Percentiles rank a stretch among this genome's conserved stretches.
Conservation (phyloP, 352 stramenopile species). For the Thalassiosira pacifica region DNA sequence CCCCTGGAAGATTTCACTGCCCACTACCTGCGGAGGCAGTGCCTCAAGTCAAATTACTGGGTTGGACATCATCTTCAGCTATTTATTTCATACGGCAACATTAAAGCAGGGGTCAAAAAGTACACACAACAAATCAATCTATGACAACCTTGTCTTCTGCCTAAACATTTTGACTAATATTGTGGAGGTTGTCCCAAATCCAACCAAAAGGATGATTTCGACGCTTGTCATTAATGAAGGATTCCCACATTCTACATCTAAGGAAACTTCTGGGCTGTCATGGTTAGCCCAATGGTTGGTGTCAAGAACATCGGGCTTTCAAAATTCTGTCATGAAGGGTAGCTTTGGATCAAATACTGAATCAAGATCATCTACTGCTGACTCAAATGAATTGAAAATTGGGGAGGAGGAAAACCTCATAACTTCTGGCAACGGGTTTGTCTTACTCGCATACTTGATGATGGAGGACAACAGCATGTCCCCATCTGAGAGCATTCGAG, state of each 20-base stretch:
- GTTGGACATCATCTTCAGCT: slow-evolving; percentile 61
- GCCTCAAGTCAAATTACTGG: slow-evolving; percentile 35
- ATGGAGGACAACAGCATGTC: slow-evolving; percentile 42
- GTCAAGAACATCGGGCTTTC: slow-evolving; percentile 77
- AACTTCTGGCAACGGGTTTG: slow-evolving; percentile 80
- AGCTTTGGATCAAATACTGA: slow-evolving; percentile 58
- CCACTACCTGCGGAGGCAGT: slow-evolving; percentile 18
- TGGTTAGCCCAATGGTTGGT: slow-evolving; percentile 80
- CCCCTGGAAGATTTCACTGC: slow-evolving; percentile 27
- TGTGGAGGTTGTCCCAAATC: slow-evolving; percentile 63
- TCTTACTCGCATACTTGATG: slow-evolving; percentile 83
- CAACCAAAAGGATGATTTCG: slow-evolving; percentile 41
- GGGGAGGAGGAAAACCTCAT: slow-evolving; percentile 80
- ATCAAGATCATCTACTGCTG: slow-evolving; percentile 18
- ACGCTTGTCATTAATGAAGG: slow-evolving; percentile 24
- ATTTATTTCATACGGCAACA: slow-evolving; percentile 57
- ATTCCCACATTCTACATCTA: no score
- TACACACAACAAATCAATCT: slow-evolving; percentile 38
- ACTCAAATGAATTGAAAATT: slow-evolving; percentile 63
- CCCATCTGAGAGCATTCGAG: slow-evolving; percentile 46
- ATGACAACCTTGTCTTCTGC: slow-evolving; percentile 80
- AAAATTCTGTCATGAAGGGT: slow-evolving; percentile 69
- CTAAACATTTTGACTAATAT: slow-evolving; percentile 86
- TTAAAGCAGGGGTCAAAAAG: slow-evolving; percentile 16
- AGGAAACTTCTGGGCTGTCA: slow-evolving; percentile 53